A percentile compares a stretch with the other conserved stretches of the same genome.
These are phyloP conservation scores for Colletotrichum sp. DNA, from an alignment of 2,329 filamentous ascomycete species.

Conservation along the genomic window DNA sequence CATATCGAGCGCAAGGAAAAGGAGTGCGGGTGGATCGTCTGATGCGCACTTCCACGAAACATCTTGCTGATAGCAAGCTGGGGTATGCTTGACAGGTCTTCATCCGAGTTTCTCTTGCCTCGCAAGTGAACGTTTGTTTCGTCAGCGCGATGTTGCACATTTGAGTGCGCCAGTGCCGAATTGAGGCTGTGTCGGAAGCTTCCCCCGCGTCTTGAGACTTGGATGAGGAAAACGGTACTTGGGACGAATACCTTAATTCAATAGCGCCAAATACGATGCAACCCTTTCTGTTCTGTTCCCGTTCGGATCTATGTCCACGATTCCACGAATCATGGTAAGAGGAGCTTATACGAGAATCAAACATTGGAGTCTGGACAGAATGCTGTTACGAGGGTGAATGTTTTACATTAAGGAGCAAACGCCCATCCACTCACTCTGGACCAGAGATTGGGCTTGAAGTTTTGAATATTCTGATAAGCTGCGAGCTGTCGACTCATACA, in stretches of 20 bases:
- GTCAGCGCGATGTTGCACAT: not conserved
- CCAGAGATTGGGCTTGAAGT: not conserved
- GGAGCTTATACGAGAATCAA: not conserved
- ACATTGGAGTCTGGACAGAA: not conserved
- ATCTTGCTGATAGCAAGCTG: not conserved
- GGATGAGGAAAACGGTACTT: not conserved
- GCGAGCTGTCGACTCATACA: not conserved
- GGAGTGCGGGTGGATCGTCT: not conserved
- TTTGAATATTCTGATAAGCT: not conserved
- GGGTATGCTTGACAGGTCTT: not conserved
- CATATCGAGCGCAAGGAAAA: not conserved
- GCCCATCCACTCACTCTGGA: not conserved
- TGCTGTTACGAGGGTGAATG: not conserved
- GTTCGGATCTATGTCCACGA: not conserved
- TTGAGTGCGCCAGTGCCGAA: not conserved
- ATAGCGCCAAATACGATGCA: not conserved
- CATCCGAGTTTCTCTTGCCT: not conserved
- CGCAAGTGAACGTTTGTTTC: not conserved
- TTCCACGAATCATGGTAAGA: not conserved
- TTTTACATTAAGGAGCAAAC: not conserved
- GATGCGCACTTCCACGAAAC: not conserved
- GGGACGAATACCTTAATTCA: not conserved
- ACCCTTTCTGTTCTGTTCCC: not conserved
- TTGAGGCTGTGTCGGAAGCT: not conserved
- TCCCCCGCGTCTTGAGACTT: not conserved